Evolutionary conservation across 2,329 filamentous ascomycete genomes (phyloP).

Genomic region (Nakataea oryzae): DNA sequence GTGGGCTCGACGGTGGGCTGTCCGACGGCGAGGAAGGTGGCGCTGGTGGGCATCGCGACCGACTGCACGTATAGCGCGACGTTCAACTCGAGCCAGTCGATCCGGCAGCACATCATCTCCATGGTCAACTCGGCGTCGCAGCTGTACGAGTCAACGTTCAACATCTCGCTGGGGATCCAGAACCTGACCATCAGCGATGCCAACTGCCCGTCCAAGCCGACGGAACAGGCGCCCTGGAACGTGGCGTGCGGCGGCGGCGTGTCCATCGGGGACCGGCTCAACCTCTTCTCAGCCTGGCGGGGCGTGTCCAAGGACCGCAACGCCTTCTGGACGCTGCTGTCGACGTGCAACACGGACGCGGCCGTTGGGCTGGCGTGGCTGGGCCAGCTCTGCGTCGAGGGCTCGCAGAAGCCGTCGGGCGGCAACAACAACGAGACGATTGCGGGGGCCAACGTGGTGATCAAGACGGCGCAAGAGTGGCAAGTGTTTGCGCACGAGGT

Average conservation of each 20-base stretch:
- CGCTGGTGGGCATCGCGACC: slow-evolving; percentile 81
- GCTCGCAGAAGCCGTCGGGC: slow-evolving; percentile 42
- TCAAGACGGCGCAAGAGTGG: slow-evolving; percentile 77
- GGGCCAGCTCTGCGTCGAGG: slow-evolving; percentile 66
- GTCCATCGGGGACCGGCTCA: slow-evolving; percentile 68
- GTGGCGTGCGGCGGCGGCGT: slow-evolving; percentile 53
- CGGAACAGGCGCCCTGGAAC: slow-evolving; percentile 70
- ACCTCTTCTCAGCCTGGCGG: slow-evolving; percentile 82
- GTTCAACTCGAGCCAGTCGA: slow-evolving; percentile 56
- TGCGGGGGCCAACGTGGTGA: slow-evolving; percentile 80
- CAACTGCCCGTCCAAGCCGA: slow-evolving; percentile 57
- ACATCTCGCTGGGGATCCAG: slow-evolving; percentile 82
- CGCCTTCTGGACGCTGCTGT: slow-evolving; percentile 88
- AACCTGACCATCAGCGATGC: slow-evolving; percentile 71
- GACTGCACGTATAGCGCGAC: slow-evolving; percentile 78
- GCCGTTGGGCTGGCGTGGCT: slow-evolving; percentile 92
- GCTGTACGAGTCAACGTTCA: slow-evolving; percentile 84
- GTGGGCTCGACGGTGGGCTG: slow-evolving; percentile 83
- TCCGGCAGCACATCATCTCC: slow-evolving; percentile 65
- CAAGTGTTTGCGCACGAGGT: slow-evolving; percentile 92
- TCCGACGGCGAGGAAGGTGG: slow-evolving; percentile 81
- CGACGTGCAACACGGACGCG: slow-evolving; percentile 67
- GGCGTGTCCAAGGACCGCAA: slow-evolving; percentile 68
- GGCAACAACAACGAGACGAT: slow-evolving; percentile 57
- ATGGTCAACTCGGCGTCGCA: slow-evolving; percentile 80